Conservation (phyloP, 805 yeast species). For the Metschnikowia peoriensis region DNA sequence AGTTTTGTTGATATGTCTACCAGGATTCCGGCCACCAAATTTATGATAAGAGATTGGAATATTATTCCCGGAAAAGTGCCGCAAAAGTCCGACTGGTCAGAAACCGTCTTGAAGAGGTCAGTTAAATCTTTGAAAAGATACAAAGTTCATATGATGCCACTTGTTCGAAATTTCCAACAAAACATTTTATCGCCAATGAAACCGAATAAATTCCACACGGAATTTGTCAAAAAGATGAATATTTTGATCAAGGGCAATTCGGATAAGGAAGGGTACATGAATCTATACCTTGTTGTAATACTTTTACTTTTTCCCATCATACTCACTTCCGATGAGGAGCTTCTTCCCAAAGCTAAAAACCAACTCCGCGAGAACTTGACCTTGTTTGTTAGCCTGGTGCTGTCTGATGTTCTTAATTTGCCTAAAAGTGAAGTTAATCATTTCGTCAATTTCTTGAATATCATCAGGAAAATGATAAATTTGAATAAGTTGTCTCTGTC, state of each 20-base stretch:
- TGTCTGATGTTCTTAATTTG: neutral
- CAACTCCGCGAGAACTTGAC: neutral
- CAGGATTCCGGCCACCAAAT: neutral
- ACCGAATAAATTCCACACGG: neutral
- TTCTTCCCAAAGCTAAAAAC: neutral
- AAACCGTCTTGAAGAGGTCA: neutral
- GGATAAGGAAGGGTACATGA: neutral
- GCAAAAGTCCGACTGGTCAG: neutral
- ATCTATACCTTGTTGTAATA: neutral
- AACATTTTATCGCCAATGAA: neutral
- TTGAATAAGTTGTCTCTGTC: neutral
- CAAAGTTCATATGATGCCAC: neutral
- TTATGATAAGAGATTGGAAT: neutral
- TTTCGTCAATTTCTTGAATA: neutral
- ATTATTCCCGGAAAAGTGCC: neutral
- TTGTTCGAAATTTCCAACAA: neutral
- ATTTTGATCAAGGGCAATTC: neutral
- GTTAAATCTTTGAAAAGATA: neutral
- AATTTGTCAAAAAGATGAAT: neutral
- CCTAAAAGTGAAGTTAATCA: neutral
- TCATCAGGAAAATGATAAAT: neutral
- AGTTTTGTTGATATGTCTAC: neutral
- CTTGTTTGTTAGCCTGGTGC: neutral
- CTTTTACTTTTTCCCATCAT: neutral
- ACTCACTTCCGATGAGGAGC: neutral